Conservation (phyloP, 345 rosid genomes). For the Boechera divaricarpa region DNA sequence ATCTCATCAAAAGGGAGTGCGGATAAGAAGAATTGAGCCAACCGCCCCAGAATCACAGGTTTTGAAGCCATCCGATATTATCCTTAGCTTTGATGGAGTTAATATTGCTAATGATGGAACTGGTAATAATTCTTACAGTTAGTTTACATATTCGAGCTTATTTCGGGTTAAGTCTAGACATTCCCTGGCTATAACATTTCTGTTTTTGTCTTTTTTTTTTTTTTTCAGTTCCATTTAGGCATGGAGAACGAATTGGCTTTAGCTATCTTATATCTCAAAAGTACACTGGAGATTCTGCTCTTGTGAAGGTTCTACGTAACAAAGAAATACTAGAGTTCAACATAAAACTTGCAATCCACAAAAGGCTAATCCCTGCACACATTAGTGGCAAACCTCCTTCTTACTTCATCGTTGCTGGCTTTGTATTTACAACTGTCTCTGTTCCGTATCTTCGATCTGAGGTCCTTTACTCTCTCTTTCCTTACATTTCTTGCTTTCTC, state of each 20-base stretch:
- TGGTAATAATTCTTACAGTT: slow-evolving; percentile 49
- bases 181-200: not conserved
- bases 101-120: slow-evolving; percentile 97
- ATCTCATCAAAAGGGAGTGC: slow-evolving; percentile 85
- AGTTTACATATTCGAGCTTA: not conserved
- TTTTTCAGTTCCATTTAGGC: slow-evolving; percentile 88
- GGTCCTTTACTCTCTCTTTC: slow-evolving; percentile 49
- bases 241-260: slow-evolving; percentile 92
- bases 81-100: slow-evolving; percentile 85
- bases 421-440: slow-evolving; percentile 82
- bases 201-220: slow-evolving; percentile 27
- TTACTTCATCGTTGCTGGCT: slow-evolving; percentile 89
- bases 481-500: not conserved
- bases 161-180: not conserved
- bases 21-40: slow-evolving; percentile 91
- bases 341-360: slow-evolving; percentile 87
- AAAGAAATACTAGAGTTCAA: slow-evolving; percentile 66
- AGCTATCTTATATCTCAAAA: slow-evolving; percentile 94
- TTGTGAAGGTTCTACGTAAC: slow-evolving; percentile 77
- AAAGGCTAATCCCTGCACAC: slow-evolving; percentile 87
- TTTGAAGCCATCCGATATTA: slow-evolving; percentile 82
- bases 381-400: slow-evolving; percentile 80
- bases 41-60: slow-evolving; percentile 85
- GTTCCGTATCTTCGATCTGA: slow-evolving; percentile 95
- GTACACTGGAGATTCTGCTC: slow-evolving; percentile 85